Evolutionary conservation across 768 basidiomycete genomes (phyloP).

Genomic region (Mycena rebaudengoi): DNA sequence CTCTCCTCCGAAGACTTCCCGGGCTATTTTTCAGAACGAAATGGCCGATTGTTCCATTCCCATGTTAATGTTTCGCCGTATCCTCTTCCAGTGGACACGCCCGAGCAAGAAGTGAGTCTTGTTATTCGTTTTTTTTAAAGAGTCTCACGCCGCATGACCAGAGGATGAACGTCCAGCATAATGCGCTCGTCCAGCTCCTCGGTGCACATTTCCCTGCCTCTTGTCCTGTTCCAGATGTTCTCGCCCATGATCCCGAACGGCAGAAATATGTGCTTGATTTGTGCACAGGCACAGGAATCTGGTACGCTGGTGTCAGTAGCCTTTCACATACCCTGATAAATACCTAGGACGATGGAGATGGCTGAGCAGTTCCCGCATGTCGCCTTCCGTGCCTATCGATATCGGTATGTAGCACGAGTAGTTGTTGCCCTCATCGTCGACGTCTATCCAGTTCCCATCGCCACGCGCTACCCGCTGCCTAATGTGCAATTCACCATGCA

Average conservation of each 20-base stretch:
- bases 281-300: slow-evolving; percentile 79
- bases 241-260: slow-evolving; percentile 50
- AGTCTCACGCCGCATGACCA: slow-evolving; percentile 33
- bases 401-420: slow-evolving; percentile 58
- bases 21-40: slow-evolving; percentile 62
- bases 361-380: slow-evolving; percentile 70
- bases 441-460: slow-evolving; percentile 68
- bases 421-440: slow-evolving; percentile 21
- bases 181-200: slow-evolving; percentile 56
- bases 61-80: slow-evolving; percentile 70
- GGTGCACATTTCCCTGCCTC: slow-evolving; percentile 63
- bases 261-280: slow-evolving; percentile 71
- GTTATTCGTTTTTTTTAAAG: neutral
- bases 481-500: slow-evolving; percentile 76
- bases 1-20: slow-evolving; percentile 64
- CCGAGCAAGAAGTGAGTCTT: slow-evolving; percentile 69
- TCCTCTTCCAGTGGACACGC: slow-evolving; percentile 75
- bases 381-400: slow-evolving; percentile 75
- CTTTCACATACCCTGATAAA: slow-evolving; percentile 9
- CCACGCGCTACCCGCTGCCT: slow-evolving; percentile 63
- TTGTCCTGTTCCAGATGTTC: slow-evolving; percentile 59
- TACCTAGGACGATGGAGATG: slow-evolving; percentile 77
- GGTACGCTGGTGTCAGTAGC: slow-evolving; percentile 51
- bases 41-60: slow-evolving; percentile 74
- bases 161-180: slow-evolving; percentile 64